Conservation (phyloP, 2,329 filamentous ascomycete species). For the Lojkania enalia region DNA sequence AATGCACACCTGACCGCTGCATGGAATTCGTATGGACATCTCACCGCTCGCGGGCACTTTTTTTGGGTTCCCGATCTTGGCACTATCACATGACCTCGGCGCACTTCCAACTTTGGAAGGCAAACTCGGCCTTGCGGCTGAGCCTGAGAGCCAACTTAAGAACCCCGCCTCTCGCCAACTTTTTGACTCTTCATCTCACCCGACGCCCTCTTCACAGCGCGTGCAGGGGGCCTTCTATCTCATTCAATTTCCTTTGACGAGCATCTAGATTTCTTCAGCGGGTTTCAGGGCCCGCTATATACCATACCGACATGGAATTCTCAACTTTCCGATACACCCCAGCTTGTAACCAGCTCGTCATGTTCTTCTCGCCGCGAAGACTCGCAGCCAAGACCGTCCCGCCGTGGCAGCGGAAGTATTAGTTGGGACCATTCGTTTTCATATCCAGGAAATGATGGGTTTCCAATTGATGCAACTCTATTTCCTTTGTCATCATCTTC, state of each 20-base stretch:
- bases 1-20: slow-evolving; percentile 1
- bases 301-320: slow-evolving; percentile 38
- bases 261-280: slow-evolving; percentile 41
- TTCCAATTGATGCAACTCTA: slow-evolving; percentile 23
- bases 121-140: no score
- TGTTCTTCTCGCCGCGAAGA: slow-evolving; percentile 35
- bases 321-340: slow-evolving; percentile 25
- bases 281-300: slow-evolving; percentile 38
- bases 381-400: slow-evolving; percentile 23
- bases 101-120: no score
- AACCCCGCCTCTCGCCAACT: slow-evolving; percentile 16
- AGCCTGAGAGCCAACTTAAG: slow-evolving; percentile 7
- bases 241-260: slow-evolving; percentile 44
- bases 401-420: slow-evolving; percentile 30
- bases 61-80: no score
- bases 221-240: slow-evolving; percentile 38
- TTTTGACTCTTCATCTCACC: slow-evolving; percentile 28
- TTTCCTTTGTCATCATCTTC: slow-evolving; percentile 27
- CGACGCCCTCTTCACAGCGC: slow-evolving; percentile 38
- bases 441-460: slow-evolving; percentile 28
- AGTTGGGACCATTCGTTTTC: slow-evolving; percentile 33
- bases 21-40: not conserved
- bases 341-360: slow-evolving; percentile 20
- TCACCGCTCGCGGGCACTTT: no score
- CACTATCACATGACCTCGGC: no score